phyloP scores from a whole-genome alignment of 2,329 filamentous ascomycete genomes.

The Teratosphaeria viscida region DNA sequence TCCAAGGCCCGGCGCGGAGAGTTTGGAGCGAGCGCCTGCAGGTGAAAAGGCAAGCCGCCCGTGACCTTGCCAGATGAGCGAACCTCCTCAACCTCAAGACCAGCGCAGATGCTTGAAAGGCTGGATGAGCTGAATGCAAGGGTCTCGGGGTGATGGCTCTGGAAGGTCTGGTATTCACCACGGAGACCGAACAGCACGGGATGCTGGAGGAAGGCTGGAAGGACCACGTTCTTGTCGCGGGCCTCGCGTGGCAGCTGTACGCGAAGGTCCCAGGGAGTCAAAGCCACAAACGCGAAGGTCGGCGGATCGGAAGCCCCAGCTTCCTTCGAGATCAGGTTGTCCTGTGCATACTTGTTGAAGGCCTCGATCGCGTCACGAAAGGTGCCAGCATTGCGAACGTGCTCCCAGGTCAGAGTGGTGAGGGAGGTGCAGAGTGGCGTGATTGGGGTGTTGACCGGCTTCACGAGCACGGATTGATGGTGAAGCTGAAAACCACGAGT shows the following conservation, averaged over 20 bases:
- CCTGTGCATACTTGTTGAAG: conserved; percentile 86
- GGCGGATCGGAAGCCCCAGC: conserved; percentile 35
- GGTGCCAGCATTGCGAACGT: conserved; percentile 91
- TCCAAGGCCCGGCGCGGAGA: conserved; percentile 96
- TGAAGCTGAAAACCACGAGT: conserved; percentile 55
- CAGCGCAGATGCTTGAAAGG: conserved; percentile 94
- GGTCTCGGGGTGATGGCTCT: conserved; percentile 95
- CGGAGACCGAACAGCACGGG: conserved; percentile 93
- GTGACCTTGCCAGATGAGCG: conserved; percentile 97
- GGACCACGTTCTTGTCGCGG: conserved; percentile 92
- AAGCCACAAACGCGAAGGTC: conserved; percentile 95
- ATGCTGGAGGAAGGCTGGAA: conserved; percentile 94
- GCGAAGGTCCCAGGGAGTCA: conserved; percentile 96
- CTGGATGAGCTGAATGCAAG: conserved; percentile 93
- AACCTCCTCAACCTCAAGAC: conserved; percentile 93
- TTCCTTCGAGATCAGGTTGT: conserved; percentile 83
- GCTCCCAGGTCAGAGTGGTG: conserved; percentile 97
- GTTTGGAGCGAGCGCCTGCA: conserved; percentile 89
- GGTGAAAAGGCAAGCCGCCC: conserved; percentile 94
- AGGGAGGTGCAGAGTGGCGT: conserved; percentile 96
- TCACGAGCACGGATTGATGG: conserved; percentile 91
- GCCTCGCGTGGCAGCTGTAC: conserved; percentile 96
- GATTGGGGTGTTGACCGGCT: conserved; percentile 97
- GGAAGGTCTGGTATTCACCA: conserved; percentile 97
- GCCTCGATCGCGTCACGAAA: conserved; percentile 95